Evolutionary conservation across 352 stramenopile genomes (phyloP).

Genomic region (Pythium vanterpoolii): DNA sequence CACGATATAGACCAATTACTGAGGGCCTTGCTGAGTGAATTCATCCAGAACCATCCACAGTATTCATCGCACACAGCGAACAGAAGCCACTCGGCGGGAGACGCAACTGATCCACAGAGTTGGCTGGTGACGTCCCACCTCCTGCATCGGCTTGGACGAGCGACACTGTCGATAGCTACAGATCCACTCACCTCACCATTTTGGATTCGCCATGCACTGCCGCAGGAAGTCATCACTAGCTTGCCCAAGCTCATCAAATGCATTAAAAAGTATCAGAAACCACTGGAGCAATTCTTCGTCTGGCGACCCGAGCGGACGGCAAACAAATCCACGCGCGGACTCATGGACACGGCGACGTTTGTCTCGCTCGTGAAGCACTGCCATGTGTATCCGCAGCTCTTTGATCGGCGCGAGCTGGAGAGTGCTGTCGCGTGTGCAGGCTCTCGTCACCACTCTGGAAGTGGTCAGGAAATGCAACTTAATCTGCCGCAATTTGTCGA

Average conservation of each 20-base stretch:
- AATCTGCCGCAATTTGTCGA: conserved; percentile 68
- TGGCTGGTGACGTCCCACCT: conserved; percentile 13
- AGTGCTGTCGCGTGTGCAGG: conserved; percentile 26
- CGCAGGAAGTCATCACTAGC: not conserved
- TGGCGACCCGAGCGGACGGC: conserved; percentile 14
- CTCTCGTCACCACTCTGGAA: conserved; percentile 17
- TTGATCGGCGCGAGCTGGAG: conserved; percentile 53
- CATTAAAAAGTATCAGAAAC: conserved; percentile 24
- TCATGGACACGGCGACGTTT: conserved; percentile 33
- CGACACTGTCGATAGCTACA: not conserved
- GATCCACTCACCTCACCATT: not conserved
- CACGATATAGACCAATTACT: not conserved
- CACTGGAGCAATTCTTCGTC: conserved; percentile 13
- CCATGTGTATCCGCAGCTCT: conserved; percentile 53
- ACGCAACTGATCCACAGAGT: not conserved
- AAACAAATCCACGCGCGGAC: not conserved
- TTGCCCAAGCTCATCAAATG: conserved; percentile 21
- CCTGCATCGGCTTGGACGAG: not conserved
- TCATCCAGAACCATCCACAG: conserved; percentile 1
- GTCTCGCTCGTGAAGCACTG: conserved; percentile 50
- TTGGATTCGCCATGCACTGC: conserved; percentile 18
- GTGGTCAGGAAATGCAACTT: conserved; percentile 26
- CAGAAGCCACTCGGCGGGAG: not conserved
- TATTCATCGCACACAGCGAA: not conserved
- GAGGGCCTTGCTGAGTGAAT: not conserved